Evolutionary conservation across 148 eudicot species (phyloP).

Genomic region (Camellia sinensis): DNA sequence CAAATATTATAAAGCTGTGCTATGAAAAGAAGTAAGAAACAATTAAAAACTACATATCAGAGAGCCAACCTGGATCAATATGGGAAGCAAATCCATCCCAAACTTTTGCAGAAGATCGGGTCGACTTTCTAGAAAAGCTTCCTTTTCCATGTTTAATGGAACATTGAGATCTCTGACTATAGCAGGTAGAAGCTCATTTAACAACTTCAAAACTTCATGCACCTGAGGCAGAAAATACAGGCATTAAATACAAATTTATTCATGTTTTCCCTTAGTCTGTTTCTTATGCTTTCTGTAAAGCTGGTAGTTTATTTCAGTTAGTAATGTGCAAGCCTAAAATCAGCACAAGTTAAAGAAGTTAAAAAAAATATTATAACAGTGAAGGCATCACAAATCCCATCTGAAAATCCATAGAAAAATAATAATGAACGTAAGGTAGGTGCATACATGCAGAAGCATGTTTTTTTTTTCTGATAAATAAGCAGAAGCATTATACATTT

Average conservation of each 20-base stretch:
- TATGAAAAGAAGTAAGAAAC: neutral
- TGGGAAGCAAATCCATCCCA: conserved; percentile 68
- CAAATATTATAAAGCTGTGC: conserved; percentile 14
- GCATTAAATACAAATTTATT: neutral
- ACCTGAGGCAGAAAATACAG: conserved; percentile 38
- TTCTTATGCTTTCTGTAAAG: neutral
- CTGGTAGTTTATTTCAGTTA: conserved; percentile 2
- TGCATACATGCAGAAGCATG: neutral
- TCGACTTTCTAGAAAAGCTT: conserved; percentile 47
- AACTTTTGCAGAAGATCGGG: conserved; percentile 66
- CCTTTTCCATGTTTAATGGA: conserved; percentile 43
- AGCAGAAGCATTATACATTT: neutral
- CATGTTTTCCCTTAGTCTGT: neutral
- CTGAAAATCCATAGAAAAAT: no score
- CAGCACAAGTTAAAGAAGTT: neutral
- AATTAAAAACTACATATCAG: neutral
- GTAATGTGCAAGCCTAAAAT: neutral
- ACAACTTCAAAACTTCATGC: conserved; percentile 69
- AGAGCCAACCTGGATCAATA: conserved; percentile 58
- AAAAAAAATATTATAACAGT: neutral
- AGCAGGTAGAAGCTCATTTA: conserved; percentile 77
- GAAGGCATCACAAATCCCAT: neutral
- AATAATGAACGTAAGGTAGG: neutral
- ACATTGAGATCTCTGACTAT: conserved; percentile 38
- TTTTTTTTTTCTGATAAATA: neutral